A percentile compares a stretch with the other conserved stretches of the same genome.
Conservation (phyloP, 176 grass and related monocot genomes). For the Oryza australiensis region DNA sequence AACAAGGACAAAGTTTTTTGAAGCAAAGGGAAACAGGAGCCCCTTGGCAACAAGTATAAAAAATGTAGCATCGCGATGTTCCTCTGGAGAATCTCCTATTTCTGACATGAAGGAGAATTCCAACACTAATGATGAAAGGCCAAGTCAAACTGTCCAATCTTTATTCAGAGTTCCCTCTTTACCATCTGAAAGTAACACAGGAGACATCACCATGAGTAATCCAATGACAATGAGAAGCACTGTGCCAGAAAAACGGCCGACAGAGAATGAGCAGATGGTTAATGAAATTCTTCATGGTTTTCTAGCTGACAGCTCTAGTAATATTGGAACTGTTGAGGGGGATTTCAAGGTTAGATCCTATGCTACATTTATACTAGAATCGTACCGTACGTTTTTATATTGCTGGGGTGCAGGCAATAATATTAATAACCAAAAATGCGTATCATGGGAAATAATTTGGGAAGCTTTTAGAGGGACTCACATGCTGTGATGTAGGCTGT, state of each 20-base stretch:
- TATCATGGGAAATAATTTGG: neutral
- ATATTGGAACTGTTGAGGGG: conserved; percentile 38
- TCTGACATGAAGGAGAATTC: conserved; percentile 34
- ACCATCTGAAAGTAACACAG: conserved; percentile 22
- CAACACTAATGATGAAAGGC: conserved; percentile 19
- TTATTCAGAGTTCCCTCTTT: conserved; percentile 42
- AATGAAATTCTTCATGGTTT: conserved; percentile 89
- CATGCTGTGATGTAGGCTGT: neutral
- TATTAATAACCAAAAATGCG: neutral
- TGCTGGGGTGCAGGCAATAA: conserved; percentile 16
- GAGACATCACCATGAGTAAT: neutral
- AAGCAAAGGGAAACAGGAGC: conserved; percentile 54
- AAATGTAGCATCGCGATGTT: conserved; percentile 38
- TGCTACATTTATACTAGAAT: neutral
- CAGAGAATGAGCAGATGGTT: conserved; percentile 87
- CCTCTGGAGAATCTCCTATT: conserved; percentile 39
- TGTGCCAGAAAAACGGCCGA: conserved; percentile 46
- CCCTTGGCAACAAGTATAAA: conserved; percentile 4
- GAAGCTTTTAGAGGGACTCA: conserved; percentile 9
- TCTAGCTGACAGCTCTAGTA: conserved; percentile 49
- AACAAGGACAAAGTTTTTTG: conserved; percentile 66
- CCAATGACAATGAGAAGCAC: conserved; percentile 22
- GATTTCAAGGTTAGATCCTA: conserved; percentile 57
- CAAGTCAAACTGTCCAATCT: conserved; percentile 48
- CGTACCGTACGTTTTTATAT: neutral